Base-by-base conservation (phyloP, 2,329 filamentous ascomycete species). In the Diaporthe australafricana region DNA sequence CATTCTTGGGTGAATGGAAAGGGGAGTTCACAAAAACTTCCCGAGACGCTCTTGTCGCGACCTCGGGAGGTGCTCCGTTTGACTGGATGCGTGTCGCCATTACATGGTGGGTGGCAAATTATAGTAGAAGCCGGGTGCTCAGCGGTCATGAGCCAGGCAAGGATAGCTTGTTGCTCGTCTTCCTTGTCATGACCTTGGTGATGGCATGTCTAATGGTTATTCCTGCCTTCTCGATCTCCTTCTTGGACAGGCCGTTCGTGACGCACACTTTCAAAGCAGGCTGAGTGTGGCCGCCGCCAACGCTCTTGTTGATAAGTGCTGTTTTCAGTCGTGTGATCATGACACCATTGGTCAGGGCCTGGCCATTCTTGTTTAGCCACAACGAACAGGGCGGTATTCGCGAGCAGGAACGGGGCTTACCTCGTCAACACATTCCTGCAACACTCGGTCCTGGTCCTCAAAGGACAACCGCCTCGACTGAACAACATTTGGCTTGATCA, bases 391-490 rank as follows among this genome's bases (percentile, higher is more conserved):
- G 38, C 17, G 9, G 47, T n/a, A 47, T 67, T 52, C 73, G 70
- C 14, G 16, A 56, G 66, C 27, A 40, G 22, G 16, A 42, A 25
- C 20, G 40, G 38, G 68, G 81, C 89, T 78, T 87, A 97, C 95
- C 92, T 99, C 96, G 73, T 99, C 97, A n/a, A 98, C 94, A 75
- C 94, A 92, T 77, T 99, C 96, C 78, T 97, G 92, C 72, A 99
- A 83, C 22, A 98, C 82, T 71, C 90, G 89, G 78, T 98, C 94
- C 83, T 98, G 94, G 74, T 98, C 96, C 42, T 92, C 88, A 12
- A 89, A 81, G 17, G 86, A 90, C 70, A 97, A 83, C 55, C 89
- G 90, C 78, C 93, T 91, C 1, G 90, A 88, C 65, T 90, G 87
- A 50, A 98, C 86, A 47, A 98, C 90, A 71, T 98, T 94, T 0